Percentiles rank a stretch among this genome's conserved stretches.
Conservation (phyloP, 257 asterid species). For the Capsicum pubescens region DNA sequence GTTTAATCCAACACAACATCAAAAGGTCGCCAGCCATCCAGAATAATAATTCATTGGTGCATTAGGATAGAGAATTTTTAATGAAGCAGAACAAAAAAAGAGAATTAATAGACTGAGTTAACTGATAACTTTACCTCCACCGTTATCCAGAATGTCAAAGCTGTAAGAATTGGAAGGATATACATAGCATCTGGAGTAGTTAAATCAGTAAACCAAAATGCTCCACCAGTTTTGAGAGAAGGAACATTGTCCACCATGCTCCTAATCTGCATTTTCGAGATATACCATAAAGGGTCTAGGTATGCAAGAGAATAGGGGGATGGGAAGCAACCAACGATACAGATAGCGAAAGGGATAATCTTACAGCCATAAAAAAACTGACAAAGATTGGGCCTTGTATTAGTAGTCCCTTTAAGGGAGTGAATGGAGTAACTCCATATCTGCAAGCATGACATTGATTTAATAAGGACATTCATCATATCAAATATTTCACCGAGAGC, state of each 20-base stretch:
- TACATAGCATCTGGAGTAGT: slow-evolving; percentile 82
- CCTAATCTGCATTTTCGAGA: slow-evolving; percentile 52
- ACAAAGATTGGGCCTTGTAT: slow-evolving; percentile 80
- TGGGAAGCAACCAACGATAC: background rate
- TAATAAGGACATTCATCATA: slow-evolving; percentile 18
- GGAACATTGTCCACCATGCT: slow-evolving; percentile 90
- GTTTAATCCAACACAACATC: background rate
- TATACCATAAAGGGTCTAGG: slow-evolving; percentile 20
- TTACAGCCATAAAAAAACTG: slow-evolving; percentile 91
- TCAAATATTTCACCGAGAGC: background rate
- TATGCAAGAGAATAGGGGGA: background rate
- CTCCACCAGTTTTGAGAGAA: slow-evolving; percentile 91
- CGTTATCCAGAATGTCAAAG: slow-evolving; percentile 87
- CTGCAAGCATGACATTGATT: slow-evolving; percentile 52
- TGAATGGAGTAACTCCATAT: slow-evolving; percentile 79
- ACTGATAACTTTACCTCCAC: slow-evolving; percentile 72
- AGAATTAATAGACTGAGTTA: slow-evolving; percentile 5
- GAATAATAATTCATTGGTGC: slow-evolving; percentile 6
- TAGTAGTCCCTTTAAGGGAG: slow-evolving; percentile 84
- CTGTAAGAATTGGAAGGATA: slow-evolving; percentile 80
- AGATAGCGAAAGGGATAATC: slow-evolving; percentile 37
- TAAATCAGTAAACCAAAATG: slow-evolving; percentile 89
- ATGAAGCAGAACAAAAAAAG: background rate
- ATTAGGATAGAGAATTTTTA: background rate
- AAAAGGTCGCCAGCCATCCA: background rate